phyloP scores from a whole-genome alignment of 228 moss, liverwort and hornwort species.

The Sphagnum fallax region DNA sequence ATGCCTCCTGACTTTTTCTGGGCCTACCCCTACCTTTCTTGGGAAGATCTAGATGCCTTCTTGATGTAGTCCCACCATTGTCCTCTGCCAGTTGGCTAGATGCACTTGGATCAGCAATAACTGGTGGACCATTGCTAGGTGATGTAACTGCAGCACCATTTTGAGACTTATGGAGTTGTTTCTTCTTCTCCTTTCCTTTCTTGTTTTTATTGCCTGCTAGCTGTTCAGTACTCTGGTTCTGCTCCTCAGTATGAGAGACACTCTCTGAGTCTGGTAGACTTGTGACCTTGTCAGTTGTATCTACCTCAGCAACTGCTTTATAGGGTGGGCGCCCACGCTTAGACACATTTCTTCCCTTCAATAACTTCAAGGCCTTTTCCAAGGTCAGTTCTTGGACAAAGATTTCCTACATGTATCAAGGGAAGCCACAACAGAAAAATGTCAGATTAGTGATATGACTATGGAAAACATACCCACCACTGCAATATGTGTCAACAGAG shows the following conservation, averaged over 20 bases:
- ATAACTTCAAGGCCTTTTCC: conserved; percentile 48
- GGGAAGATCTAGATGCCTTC: conserved; percentile 1
- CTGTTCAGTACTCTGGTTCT: conserved; percentile 6
- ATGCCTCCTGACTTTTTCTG: conserved; percentile 11
- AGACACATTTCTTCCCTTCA: conserved; percentile 69
- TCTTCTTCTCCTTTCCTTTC: conserved; percentile 17
- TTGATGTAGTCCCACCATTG: neutral
- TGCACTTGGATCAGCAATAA: neutral
- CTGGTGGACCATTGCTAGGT: neutral
- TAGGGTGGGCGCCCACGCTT: conserved; percentile 57
- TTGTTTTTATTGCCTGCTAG: conserved; percentile 18
- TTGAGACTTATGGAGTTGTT: neutral
- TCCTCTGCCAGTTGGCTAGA: neutral
- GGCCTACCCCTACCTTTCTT: conserved; percentile 40
- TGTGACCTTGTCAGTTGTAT: neutral
- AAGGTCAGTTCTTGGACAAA: conserved; percentile 38
- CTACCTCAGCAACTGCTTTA: conserved; percentile 11
- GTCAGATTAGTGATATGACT: neutral
- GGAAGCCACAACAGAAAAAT: neutral
- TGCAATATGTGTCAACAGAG: neutral
- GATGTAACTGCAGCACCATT: neutral
- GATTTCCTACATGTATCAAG: conserved; percentile 15
- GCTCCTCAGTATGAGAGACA: conserved; percentile 3
- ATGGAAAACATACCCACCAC: neutral
- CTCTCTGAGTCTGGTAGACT: neutral